These are phyloP conservation scores for Botrytis cinerea DNA, from an alignment of 2,329 filamentous ascomycete genomes.

Conservation along the genomic window DNA sequence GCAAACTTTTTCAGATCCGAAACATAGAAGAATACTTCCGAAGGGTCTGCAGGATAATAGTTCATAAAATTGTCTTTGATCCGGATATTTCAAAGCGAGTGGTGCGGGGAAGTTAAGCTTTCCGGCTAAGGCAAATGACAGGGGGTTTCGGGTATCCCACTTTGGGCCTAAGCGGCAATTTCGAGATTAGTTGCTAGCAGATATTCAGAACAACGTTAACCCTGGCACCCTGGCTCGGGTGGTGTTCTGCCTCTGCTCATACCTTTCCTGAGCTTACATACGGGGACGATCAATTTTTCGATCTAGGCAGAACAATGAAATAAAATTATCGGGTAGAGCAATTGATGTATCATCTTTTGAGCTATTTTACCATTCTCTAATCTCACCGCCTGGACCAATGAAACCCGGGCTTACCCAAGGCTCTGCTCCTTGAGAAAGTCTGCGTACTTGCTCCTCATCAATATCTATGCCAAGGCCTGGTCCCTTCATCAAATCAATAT, in stretches of 20 bases:
- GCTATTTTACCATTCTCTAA: constrained; percentile 64
- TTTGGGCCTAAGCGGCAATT: not conserved
- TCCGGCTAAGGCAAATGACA: not conserved
- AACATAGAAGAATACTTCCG: constrained; percentile 5
- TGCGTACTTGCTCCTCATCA: constrained; percentile 67
- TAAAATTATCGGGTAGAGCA: not conserved
- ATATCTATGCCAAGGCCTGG: constrained; percentile 70
- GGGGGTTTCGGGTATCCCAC: not conserved
- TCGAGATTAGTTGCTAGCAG: not conserved
- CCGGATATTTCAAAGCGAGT: constrained; percentile 8
- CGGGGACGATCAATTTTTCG: not conserved
- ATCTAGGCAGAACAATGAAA: not conserved
- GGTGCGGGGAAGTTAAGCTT: constrained; percentile 10
- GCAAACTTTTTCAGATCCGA: not conserved
- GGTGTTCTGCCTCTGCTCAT: not conserved
- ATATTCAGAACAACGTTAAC: not conserved
- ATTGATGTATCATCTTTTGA: not conserved
- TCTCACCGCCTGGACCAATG: constrained; percentile 64
- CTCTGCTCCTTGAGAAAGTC: constrained; percentile 56
- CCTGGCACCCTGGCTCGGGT: not conserved
- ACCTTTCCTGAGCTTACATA: not conserved
- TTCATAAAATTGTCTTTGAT: not conserved
- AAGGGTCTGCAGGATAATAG: not conserved
- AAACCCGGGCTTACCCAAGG: constrained; percentile 70
- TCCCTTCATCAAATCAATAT: constrained; percentile 59